These are phyloP conservation scores for Begonia masoniana DNA, from an alignment of 306 rosid species.

Conservation along the genomic window DNA sequence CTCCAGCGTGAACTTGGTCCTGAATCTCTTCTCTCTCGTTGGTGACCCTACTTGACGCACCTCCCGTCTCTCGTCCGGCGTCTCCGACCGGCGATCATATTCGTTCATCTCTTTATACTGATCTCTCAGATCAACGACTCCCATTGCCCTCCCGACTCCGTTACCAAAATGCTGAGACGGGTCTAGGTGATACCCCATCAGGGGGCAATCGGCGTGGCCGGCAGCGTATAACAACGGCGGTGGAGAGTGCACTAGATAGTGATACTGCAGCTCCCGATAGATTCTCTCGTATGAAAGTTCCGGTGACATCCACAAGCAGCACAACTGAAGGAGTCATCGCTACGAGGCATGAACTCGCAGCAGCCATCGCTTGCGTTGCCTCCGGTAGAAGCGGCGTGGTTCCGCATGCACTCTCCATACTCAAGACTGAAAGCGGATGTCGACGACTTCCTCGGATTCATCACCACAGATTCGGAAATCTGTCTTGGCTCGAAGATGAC, in stretches of 20 bases:
- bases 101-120: not conserved
- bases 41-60: slow-evolving; percentile 7
- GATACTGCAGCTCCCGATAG: not conserved
- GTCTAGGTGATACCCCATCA: not conserved
- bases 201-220: not conserved
- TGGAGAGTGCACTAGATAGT: not conserved
- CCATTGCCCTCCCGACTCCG: not conserved
- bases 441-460: not conserved
- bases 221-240: not conserved
- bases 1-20: slow-evolving; percentile 49
- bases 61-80: not conserved
- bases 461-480: not conserved
- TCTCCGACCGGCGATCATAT: not conserved
- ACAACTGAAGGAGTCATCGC: slow-evolving; percentile 5
- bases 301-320: slow-evolving; percentile 17
- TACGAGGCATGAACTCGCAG: slow-evolving; percentile 15
- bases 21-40: slow-evolving; percentile 32
- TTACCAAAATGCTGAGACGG: not conserved
- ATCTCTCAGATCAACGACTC: not conserved
- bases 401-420: slow-evolving; percentile 14
- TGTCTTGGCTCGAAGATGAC: no score
- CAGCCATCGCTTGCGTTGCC: slow-evolving; percentile 17
- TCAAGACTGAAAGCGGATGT: not conserved
- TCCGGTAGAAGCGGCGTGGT: slow-evolving; percentile 14
- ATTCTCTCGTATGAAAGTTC: slow-evolving; percentile 12